Conservation (phyloP, 345 rosid species). For the Citrus glauca region DNA sequence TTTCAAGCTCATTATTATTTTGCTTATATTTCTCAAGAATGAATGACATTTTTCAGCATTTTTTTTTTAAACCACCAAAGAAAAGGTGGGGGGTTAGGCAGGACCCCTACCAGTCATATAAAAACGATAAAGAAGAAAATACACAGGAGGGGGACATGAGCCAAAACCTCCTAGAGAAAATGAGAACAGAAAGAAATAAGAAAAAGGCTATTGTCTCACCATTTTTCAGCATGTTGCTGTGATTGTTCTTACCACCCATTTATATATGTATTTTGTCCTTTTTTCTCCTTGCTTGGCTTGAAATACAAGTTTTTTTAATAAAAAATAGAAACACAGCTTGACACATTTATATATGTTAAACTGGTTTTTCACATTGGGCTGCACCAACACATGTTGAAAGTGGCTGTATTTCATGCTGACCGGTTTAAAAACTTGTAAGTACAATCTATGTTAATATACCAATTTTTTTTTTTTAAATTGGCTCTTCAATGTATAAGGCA, state of each 20-base stretch:
- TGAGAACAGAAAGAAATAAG: too few species aligned
- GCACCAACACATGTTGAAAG: not conserved
- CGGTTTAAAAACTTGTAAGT: not conserved
- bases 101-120: too few species aligned
- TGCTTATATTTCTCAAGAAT: not conserved
- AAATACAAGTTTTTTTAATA: not conserved
- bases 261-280: not conserved
- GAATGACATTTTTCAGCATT: not conserved
- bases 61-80: too few species aligned
- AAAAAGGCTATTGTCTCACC: too few species aligned
- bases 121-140: too few species aligned
- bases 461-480: not conserved
- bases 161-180: too few species aligned
- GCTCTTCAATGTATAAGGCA: not conserved
- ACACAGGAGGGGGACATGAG: too few species aligned
- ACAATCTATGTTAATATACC: not conserved
- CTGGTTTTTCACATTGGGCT: not conserved
- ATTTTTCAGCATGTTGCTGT: not conserved
- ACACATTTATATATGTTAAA: not conserved
- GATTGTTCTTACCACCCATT: not conserved
- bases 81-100: too few species aligned
- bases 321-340: not conserved
- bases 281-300: slow-evolving; percentile 1
- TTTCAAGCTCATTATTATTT: not conserved
- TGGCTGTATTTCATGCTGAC: not conserved